These are phyloP conservation scores for Tieghemostelium lacteum DNA, from an alignment of 78 protist species.

Conservation along the genomic window DNA sequence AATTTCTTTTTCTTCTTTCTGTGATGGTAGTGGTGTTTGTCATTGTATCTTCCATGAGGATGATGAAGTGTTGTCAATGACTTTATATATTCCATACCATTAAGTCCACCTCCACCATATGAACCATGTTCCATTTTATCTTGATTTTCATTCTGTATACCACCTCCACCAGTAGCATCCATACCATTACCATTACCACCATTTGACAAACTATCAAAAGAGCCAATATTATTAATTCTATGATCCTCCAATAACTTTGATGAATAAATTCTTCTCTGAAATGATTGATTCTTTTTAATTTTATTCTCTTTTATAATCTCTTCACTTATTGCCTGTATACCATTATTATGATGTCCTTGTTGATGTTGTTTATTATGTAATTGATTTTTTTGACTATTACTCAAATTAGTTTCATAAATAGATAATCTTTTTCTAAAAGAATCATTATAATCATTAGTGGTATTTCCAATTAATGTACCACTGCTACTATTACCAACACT, in stretches of 20 bases:
- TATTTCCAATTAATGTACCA: background rate
- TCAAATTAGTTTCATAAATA: background rate
- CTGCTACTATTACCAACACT: background rate
- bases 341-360: background rate
- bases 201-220: background rate
- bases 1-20: background rate
- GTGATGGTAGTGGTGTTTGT: background rate
- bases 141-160: too few relatives aligned
- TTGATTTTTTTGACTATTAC: background rate
- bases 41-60: background rate
- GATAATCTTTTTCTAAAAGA: background rate
- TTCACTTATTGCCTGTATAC: slow-evolving; percentile 1
- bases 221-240: background rate
- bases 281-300: background rate
- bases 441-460: background rate
- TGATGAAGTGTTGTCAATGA: background rate
- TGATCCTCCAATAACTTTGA: background rate
- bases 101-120: slow-evolving; percentile 13
- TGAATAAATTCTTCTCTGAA: background rate
- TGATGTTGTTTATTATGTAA: background rate
- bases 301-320: background rate
- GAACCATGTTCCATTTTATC: background rate
- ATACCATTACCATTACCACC: background rate
- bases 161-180: too few relatives aligned
- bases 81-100: background rate